phyloP scores from a whole-genome alignment of 306 rosid species.

The Quercus dentata region DNA sequence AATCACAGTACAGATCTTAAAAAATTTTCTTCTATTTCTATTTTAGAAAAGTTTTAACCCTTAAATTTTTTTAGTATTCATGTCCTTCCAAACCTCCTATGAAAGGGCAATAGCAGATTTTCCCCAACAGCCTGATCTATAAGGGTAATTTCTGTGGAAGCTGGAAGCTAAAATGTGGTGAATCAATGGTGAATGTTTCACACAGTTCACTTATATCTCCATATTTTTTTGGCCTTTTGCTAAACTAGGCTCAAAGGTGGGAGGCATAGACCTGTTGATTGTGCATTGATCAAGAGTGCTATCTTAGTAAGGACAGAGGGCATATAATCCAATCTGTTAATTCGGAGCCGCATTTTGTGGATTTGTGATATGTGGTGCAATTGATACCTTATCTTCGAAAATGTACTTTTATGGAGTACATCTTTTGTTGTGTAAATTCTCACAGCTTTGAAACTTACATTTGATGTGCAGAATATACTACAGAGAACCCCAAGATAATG shows the following conservation, averaged over 20 bases:
- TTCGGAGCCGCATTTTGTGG: not conserved
- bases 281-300: constrained; percentile 7
- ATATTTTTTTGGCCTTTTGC: not conserved
- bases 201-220: not conserved
- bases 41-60: not conserved
- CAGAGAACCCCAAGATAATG: constrained; percentile 91
- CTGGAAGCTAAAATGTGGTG: not conserved
- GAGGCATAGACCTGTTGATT: not conserved
- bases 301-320: constrained; percentile 8
- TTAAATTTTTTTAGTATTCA: not conserved
- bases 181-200: not conserved
- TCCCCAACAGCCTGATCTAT: not conserved
- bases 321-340: not conserved
- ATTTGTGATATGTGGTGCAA: constrained; percentile 9
- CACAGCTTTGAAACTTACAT: constrained; percentile 11
- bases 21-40: not conserved
- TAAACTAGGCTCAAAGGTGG: constrained; percentile 1
- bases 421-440: constrained; percentile 12
- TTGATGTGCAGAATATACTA: constrained; percentile 65
- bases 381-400: constrained; percentile 11
- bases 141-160: not conserved
- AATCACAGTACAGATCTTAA: not conserved
- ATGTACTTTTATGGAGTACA: not conserved
- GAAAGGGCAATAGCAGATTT: not conserved
- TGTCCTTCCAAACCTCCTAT: not conserved